Evolutionary conservation across 352 stramenopile genomes (phyloP).

Genomic region (Pythium scleroteichum): DNA sequence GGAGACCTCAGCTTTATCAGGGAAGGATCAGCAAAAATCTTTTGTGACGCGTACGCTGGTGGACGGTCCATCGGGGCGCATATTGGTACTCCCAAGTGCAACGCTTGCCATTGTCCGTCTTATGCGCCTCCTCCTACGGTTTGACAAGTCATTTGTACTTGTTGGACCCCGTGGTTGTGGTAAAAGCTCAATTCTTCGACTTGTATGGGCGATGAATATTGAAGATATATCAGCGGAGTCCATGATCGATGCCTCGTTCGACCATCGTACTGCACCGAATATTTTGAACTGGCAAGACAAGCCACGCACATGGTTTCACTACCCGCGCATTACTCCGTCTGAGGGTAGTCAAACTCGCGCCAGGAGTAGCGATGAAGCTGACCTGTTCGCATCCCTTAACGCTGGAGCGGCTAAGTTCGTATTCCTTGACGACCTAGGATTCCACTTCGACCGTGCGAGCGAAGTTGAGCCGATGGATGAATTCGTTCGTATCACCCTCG

Average conservation of each 20-base stretch:
- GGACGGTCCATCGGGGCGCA: slow-evolving; percentile 28
- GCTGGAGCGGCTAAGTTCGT: slow-evolving; percentile 31
- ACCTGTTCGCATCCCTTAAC: slow-evolving; percentile 39
- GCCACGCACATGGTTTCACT: slow-evolving; percentile 44
- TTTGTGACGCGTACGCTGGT: slow-evolving; percentile 22
- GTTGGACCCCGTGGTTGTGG: slow-evolving; percentile 42
- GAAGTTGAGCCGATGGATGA: slow-evolving; percentile 27
- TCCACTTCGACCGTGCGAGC: not conserved
- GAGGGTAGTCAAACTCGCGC: slow-evolving; percentile 12
- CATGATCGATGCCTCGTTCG: slow-evolving; percentile 51
- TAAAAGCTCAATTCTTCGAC: slow-evolving; percentile 52
- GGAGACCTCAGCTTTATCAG: not conserved
- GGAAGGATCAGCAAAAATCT: slow-evolving; percentile 13
- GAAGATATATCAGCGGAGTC: slow-evolving; percentile 39
- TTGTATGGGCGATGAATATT: slow-evolving; percentile 38
- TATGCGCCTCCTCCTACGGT: slow-evolving; percentile 39
- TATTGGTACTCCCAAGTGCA: slow-evolving; percentile 39
- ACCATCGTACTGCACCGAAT: slow-evolving; percentile 36
- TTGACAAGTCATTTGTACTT: slow-evolving; percentile 46
- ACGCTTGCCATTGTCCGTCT: slow-evolving; percentile 35
- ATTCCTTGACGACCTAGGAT: slow-evolving; percentile 57
- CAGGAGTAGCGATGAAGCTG: slow-evolving; percentile 36
- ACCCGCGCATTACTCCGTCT: not conserved
- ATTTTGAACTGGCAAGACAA: slow-evolving; percentile 54
- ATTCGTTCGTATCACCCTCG: slow-evolving; percentile 51